These are phyloP conservation scores for Ceratocystis destructans DNA, from an alignment of 2,329 filamentous ascomycete genomes.

Conservation along the genomic window DNA sequence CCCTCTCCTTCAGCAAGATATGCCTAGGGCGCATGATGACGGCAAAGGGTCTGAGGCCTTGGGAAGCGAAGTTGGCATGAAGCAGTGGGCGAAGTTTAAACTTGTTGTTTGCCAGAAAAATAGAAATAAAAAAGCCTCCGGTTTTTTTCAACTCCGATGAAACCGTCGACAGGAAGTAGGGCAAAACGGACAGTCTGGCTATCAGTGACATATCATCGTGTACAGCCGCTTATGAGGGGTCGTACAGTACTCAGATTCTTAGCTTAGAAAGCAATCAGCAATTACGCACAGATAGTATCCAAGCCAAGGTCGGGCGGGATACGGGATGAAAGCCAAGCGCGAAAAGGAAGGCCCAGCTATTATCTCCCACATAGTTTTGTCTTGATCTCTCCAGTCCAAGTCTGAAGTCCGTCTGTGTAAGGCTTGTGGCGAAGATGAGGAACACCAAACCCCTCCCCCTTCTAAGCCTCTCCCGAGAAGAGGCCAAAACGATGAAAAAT, in stretches of 20 bases:
- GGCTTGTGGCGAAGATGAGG: no score
- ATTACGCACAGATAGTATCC: not conserved
- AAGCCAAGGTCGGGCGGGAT: not conserved
- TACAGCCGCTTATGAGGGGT: no score
- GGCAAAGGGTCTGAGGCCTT: constrained; percentile 6
- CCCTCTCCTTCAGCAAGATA: not conserved
- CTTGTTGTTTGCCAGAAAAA: not conserved
- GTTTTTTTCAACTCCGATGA: no score
- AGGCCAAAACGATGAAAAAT: no score
- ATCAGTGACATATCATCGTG: no score
- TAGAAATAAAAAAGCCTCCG: no score
- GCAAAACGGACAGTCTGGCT: no score
- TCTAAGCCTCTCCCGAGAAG: no score
- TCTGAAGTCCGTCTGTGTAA: no score
- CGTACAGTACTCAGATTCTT: not conserved
- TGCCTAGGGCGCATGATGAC: constrained; percentile 2
- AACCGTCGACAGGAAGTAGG: no score
- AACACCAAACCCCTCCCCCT: no score
- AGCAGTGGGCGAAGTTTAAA: constrained; percentile 1
- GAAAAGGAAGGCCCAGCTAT: not conserved
- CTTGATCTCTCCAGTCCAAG: not conserved
- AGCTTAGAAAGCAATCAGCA: not conserved
- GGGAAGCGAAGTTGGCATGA: not conserved
- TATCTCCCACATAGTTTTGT: not conserved
- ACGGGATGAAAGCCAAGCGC: not conserved